Conservation (phyloP, 1,284 basidiomycete species). For the Lentinus polychrous region DNA sequence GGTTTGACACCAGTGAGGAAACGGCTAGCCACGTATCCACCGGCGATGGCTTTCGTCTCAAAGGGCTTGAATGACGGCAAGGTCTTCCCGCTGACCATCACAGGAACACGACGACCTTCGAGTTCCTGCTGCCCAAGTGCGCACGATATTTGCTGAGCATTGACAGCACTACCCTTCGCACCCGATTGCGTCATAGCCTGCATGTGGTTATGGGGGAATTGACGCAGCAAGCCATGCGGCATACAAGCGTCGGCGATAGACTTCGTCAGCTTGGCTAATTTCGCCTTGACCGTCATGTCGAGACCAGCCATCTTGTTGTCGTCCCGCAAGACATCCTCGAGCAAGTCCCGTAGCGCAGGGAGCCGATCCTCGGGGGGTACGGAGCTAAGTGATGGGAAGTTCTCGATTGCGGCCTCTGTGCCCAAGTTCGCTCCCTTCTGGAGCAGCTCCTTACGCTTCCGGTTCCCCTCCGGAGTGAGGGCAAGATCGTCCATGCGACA, state of each 20-base stretch:
- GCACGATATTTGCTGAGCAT: slow-evolving; percentile 97
- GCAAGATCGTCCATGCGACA: slow-evolving; percentile 99
- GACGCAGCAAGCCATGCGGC: slow-evolving; percentile 83
- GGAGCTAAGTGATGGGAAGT: slow-evolving; percentile 68
- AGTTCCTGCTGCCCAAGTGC: slow-evolving; percentile 96
- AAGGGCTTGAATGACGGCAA: slow-evolving; percentile 96
- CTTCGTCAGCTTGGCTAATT: slow-evolving; percentile 79
- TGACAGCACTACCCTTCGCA: slow-evolving; percentile 97
- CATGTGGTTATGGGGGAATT: slow-evolving; percentile 99
- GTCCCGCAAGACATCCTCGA: slow-evolving; percentile 95
- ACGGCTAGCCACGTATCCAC: slow-evolving; percentile 99
- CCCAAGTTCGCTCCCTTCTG: slow-evolving; percentile 69
- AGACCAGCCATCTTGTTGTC: slow-evolving; percentile 97
- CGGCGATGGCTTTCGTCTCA: slow-evolving; percentile 94
- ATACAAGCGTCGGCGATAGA: slow-evolving; percentile 88
- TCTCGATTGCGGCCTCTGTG: slow-evolving; percentile 84
- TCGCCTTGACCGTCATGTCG: slow-evolving; percentile 87
- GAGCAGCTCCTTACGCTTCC: slow-evolving; percentile 64
- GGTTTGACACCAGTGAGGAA: slow-evolving; percentile 98
- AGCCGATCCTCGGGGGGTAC: slow-evolving; percentile 46
- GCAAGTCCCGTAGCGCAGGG: slow-evolving; percentile 46
- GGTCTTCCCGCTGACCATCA: slow-evolving; percentile 99
- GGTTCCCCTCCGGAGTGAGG: slow-evolving; percentile 80
- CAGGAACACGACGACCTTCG: slow-evolving; percentile 96
- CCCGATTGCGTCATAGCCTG: slow-evolving; percentile 98